These are phyloP conservation scores for Selenicereus undatus DNA, from an alignment of 148 eudicot species.

Conservation along the genomic window DNA sequence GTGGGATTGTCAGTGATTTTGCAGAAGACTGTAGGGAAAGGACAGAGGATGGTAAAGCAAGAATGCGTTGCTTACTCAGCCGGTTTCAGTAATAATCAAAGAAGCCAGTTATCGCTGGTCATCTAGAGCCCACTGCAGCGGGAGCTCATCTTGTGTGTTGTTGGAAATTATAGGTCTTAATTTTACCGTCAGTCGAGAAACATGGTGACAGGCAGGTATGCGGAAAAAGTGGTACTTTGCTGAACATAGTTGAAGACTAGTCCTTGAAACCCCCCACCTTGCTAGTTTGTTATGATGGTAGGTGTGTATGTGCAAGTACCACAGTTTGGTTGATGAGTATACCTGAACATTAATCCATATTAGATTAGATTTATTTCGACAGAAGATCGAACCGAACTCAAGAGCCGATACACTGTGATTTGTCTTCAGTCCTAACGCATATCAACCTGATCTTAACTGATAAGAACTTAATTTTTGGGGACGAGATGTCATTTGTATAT, in stretches of 20 bases:
- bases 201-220: background rate
- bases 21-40: background rate
- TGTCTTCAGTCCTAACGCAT: too few relatives aligned
- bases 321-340: background rate
- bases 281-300: background rate
- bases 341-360: too few relatives aligned
- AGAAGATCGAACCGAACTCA: too few relatives aligned
- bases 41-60: background rate
- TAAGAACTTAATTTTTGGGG: too few relatives aligned
- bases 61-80: background rate
- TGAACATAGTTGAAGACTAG: background rate
- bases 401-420: too few relatives aligned
- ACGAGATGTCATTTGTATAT: too few relatives aligned
- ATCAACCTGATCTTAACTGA: too few relatives aligned
- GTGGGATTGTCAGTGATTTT: background rate
- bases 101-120: background rate
- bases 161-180: conserved; percentile 16
- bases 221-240: background rate
- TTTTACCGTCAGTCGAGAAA: conserved; percentile 7
- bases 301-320: background rate
- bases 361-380: too few relatives aligned
- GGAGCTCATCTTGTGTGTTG: background rate
- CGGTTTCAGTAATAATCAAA: background rate
- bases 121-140: background rate
- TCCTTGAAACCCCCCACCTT: background rate